phyloP scores from a whole-genome alignment of 2,329 filamentous ascomycete genomes.

The Lizonia empirigonia region DNA sequence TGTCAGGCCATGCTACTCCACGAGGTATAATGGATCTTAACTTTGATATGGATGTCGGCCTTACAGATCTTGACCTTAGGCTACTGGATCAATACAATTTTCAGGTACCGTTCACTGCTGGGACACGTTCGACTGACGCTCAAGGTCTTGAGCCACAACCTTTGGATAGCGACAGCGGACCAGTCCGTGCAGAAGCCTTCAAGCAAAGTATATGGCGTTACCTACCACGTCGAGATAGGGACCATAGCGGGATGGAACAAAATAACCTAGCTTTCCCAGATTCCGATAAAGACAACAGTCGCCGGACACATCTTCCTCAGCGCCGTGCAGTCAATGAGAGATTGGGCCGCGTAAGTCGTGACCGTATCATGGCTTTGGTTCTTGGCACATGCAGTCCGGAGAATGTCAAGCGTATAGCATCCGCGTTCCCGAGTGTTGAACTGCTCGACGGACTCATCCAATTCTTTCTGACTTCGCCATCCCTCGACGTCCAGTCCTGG shows the following conservation, averaged over 20 bases:
- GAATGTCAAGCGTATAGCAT: slow-evolving; percentile 59
- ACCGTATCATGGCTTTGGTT: slow-evolving; percentile 68
- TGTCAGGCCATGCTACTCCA: slow-evolving; percentile 51
- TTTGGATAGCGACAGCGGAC: slow-evolving; percentile 27
- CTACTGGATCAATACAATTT: slow-evolving; percentile 55
- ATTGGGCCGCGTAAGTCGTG: slow-evolving; percentile 52
- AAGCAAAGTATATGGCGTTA: slow-evolving; percentile 56
- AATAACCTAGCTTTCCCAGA: slow-evolving; percentile 49
- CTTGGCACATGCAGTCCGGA: slow-evolving; percentile 62
- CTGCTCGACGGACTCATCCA: slow-evolving; percentile 66
- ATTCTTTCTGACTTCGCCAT: slow-evolving; percentile 63
- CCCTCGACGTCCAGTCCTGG: slow-evolving; percentile 63
- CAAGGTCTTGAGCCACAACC: slow-evolving; percentile 23
- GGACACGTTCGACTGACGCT: slow-evolving; percentile 31
- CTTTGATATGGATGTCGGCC: slow-evolving; percentile 53
- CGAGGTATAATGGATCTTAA: slow-evolving; percentile 54
- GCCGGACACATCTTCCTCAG: slow-evolving; percentile 41
- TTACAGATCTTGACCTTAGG: slow-evolving; percentile 53
- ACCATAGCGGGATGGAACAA: slow-evolving; percentile 36
- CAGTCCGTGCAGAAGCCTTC: slow-evolving; percentile 41
- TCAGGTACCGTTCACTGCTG: slow-evolving; percentile 50
- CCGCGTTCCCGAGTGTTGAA: slow-evolving; percentile 66
- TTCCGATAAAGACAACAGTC: slow-evolving; percentile 36
- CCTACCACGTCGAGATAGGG: slow-evolving; percentile 40
- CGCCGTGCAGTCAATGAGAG: slow-evolving; percentile 51